These are phyloP conservation scores for Naganishia onofrii DNA, from an alignment of 768 basidiomycete species.

Conservation along the genomic window DNA sequence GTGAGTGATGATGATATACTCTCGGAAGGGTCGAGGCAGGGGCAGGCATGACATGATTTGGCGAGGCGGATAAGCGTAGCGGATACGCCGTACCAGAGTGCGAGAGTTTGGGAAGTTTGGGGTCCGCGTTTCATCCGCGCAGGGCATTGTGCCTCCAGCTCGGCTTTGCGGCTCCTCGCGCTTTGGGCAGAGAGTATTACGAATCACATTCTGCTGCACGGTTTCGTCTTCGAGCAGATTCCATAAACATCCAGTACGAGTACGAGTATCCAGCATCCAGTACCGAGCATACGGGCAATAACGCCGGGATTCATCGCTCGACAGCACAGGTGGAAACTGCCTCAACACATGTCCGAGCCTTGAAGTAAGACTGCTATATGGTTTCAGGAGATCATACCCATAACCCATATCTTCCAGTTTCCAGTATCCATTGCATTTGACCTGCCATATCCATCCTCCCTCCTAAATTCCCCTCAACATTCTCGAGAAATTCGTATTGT, in stretches of 20 bases:
- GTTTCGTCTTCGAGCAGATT: constrained; percentile 10
- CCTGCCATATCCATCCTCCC: too few relatives aligned
- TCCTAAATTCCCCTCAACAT: too few relatives aligned
- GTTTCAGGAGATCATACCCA: too few relatives aligned
- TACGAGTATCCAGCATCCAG: neutral
- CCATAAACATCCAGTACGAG: neutral
- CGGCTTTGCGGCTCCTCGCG: neutral
- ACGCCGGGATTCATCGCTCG: neutral
- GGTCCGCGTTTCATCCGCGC: constrained; percentile 8
- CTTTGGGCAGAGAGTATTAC: constrained; percentile 5
- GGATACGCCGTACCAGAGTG: neutral
- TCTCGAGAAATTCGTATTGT: too few relatives aligned
- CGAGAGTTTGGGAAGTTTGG: neutral
- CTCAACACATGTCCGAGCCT: neutral
- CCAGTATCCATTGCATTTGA: neutral
- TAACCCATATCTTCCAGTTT: too few relatives aligned
- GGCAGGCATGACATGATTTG: constrained; percentile 13
- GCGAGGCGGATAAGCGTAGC: constrained; percentile 8
- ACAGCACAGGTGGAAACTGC: neutral
- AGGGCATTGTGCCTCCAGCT: neutral
- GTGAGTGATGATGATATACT: constrained; percentile 15
- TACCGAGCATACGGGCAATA: neutral
- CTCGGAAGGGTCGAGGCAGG: neutral
- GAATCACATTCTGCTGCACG: neutral
- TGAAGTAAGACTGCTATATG: too few relatives aligned